Percentiles rank a stretch among this genome's conserved stretches.
Conservation (phyloP, 345 rosid species). For the Acer saccharum region DNA sequence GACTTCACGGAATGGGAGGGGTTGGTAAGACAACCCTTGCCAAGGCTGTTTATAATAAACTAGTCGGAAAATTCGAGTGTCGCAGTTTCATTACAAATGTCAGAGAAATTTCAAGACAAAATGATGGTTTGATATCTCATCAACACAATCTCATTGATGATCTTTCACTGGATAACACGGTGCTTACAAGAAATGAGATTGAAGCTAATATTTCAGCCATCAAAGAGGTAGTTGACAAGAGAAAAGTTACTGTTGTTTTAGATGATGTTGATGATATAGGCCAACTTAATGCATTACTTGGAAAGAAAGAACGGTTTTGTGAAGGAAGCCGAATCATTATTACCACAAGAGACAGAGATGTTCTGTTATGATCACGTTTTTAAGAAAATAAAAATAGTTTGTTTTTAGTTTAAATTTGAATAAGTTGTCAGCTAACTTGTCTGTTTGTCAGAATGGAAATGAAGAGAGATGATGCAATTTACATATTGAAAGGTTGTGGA, state of each 20-base stretch:
- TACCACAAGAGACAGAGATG: conserved; percentile 54
- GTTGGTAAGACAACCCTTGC: conserved; percentile 52
- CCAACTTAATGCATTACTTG: conserved; percentile 51
- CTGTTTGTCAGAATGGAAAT: conserved; percentile 48
- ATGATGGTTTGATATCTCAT: too few species aligned
- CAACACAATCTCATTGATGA: too few species aligned
- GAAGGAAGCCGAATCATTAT: conserved; percentile 57
- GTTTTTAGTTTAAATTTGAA: too few species aligned
- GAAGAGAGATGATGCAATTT: conserved; percentile 45
- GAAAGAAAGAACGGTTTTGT: conserved; percentile 43
- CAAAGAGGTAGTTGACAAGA: not conserved
- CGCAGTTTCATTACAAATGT: conserved; percentile 37
- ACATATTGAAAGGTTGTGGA: conserved; percentile 62
- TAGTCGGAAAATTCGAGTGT: conserved; percentile 23
- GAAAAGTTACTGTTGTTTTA: conserved; percentile 46
- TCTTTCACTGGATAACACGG: too few species aligned
- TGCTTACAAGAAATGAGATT: too few species aligned
- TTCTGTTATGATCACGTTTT: too few species aligned
- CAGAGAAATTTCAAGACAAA: conserved; percentile 22
- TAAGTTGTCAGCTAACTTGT: too few species aligned
- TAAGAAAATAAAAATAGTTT: too few species aligned
- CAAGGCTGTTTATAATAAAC: conserved; percentile 38
- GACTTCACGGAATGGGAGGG: conserved; percentile 44
- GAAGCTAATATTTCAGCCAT: too few species aligned
- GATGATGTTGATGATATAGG: conserved; percentile 55